phyloP scores from a whole-genome alignment of 768 basidiomycete species.

The Leccinum disarticulatum region DNA sequence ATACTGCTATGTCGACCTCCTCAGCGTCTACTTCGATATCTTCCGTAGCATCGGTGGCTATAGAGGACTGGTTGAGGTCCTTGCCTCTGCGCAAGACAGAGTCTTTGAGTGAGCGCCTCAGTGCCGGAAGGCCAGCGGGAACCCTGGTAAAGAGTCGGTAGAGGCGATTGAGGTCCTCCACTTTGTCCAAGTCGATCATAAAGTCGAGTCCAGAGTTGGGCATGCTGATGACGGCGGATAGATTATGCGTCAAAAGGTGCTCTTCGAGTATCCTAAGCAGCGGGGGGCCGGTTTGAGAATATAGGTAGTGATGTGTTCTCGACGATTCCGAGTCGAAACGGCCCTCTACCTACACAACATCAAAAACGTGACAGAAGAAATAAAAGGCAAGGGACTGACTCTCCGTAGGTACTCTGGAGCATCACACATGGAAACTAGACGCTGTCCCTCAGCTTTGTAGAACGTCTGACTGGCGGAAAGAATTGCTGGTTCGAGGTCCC shows the following conservation, averaged over 20 bases:
- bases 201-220: conserved; percentile 79
- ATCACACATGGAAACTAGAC: conserved; percentile 70
- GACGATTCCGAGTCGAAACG: conserved; percentile 83
- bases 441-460: conserved; percentile 73
- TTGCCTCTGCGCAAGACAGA: conserved; percentile 74
- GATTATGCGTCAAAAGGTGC: conserved; percentile 74
- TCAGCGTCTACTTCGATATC: conserved; percentile 36
- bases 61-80: conserved; percentile 71
- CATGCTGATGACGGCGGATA: conserved; percentile 74
- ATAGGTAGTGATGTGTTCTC: conserved; percentile 83
- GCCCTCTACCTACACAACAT: conserved; percentile 61
- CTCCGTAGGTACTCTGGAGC: conserved; percentile 77
- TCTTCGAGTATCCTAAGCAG: conserved; percentile 76
- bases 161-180: conserved; percentile 73
- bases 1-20: no score
- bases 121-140: conserved; percentile 57
- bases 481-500: conserved; percentile 80
- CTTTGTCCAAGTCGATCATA: conserved; percentile 83
- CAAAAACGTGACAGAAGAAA: conserved; percentile 1
- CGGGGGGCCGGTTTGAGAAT: conserved; percentile 65
- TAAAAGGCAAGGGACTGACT: conserved; percentile 45
- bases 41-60: conserved; percentile 37
- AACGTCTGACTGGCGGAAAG: conserved; percentile 76
- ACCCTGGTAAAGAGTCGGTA: conserved; percentile 75
- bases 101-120: conserved; percentile 68